Evolutionary conservation across 306 rosid genomes (phyloP), one percentile per base, ranked within the genome.

Genomic region (Fragaria ananassa): DNA sequence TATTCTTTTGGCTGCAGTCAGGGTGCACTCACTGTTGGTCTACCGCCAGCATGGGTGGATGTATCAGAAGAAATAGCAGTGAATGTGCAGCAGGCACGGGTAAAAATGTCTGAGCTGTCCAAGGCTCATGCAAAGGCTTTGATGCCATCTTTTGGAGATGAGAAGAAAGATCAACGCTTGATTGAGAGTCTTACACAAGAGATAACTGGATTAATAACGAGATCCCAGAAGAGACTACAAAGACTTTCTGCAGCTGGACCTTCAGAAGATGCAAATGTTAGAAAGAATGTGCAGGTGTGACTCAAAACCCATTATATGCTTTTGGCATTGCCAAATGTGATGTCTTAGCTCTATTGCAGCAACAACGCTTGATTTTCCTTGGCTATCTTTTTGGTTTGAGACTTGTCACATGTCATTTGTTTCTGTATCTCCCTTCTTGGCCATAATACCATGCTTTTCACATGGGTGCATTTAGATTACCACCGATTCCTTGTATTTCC

Each of bases 11-110:
- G 34, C 69, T 85, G 84, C 93, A 92, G 97, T 76, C 87, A 83
- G 84, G 97, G 88, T 78, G 82, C 82, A 58, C 78, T 88, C 66
- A 91, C 90, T 6, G 90, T 96, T 73, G 99, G 98, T 77, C 87
- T 95, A 64, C 97, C 99, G 35, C 99, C 99, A 6, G 96, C 98
- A 9, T 92, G 99, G 99, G 98, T 96, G 75, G 98, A 92, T 89
- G 80, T 92, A 21, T 96, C 98, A 19, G 99, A 96, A 87, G 99
- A 96, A 77, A 91, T 96, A 91, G 86, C 97, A 31, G 86, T 86
- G 69, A 82, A 89, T 64, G 93, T 96, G 79, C 99, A 96, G 78
- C 93, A 89, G 61, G 93, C 98, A 19, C 91, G 93, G 35, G 75
- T 67, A 67, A 92, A 88, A 82, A 96, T 96, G 99, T 87, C 81